Base-by-base conservation (phyloP, 2,329 filamentous ascomycete species). In the Colletotrichum horii region DNA sequence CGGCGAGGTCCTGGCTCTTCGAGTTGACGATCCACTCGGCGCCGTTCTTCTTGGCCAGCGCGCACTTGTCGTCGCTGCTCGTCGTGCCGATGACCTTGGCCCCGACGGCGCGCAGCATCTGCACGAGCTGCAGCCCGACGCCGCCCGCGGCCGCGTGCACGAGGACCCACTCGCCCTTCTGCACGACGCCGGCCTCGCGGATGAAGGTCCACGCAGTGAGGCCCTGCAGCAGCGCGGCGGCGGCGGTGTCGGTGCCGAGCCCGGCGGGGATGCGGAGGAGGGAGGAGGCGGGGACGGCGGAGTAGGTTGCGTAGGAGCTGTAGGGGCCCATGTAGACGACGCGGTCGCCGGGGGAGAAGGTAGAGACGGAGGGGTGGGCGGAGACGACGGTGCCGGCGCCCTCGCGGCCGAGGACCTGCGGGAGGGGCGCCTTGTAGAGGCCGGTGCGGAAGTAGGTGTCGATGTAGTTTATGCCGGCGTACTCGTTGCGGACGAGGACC, bases 361-460 rank as follows among this genome's bases (percentile, higher is more conserved):
- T 87, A 8, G 88, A 4, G 4, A 87, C 83, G 24, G 89, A 89
- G 16, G 89, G 84, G 24, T 92, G 91, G 4, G 91, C 81, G 32
- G 93, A 88, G 55, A 93, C 91, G 77, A 98, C 86, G 55, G 89
- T 92, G 76, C 96, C 96, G 74, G 92, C 90, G 75, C 90, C 94
- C 87, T 98, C 96, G 80, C 94, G 93, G 77, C 96, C 96, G 24
- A 96, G 93, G 66, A 93, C 92, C 80, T 94, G 90, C 6, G 96
- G 96, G 79, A 94, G 92, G 1, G 94, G 89, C 2, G 92, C 87
- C 14, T 89, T 87, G 88, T 98, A 98, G 66, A 98, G 91, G 14
- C 96, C 96, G 15, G 90, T 92, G 83, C 96, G 95, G 90, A 96
- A 97, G 86, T 98, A 98, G 52, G 88, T 98, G 85, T 98, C 96